Percentiles rank a stretch among this genome's conserved stretches.
These are phyloP conservation scores for Xylaria flabelliformis DNA, from an alignment of 495 filamentous ascomycete genomes.

Conservation along the genomic window DNA sequence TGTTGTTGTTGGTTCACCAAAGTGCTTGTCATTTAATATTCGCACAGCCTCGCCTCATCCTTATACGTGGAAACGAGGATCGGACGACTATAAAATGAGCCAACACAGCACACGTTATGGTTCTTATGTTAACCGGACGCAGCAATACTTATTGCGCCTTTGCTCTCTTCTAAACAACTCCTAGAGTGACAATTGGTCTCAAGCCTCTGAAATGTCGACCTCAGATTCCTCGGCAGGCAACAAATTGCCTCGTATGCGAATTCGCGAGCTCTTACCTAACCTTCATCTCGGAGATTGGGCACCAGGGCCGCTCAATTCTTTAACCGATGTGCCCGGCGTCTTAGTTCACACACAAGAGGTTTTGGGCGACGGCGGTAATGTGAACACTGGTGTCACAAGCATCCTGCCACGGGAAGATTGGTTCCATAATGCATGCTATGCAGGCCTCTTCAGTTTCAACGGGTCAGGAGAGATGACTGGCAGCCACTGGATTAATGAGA, in stretches of 20 bases:
- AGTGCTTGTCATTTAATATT: too few species aligned
- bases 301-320: slow-evolving; percentile 54
- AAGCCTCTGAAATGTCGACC: slow-evolving; percentile 28
- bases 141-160: background rate
- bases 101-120: background rate
- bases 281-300: slow-evolving; percentile 46
- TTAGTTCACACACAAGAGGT: slow-evolving; percentile 55
- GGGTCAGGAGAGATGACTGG: slow-evolving; percentile 62
- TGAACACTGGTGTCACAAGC: slow-evolving; percentile 59
- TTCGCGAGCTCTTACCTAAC: slow-evolving; percentile 52
- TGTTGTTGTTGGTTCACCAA: too few species aligned
- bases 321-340: slow-evolving; percentile 59
- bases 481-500: slow-evolving; percentile 59
- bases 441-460: slow-evolving; percentile 61
- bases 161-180: background rate
- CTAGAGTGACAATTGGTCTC: background rate
- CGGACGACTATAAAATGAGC: slow-evolving; percentile 7
- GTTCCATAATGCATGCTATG: slow-evolving; percentile 55
- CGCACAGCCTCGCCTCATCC: too few species aligned
- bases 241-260: slow-evolving; percentile 36
- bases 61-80: background rate
- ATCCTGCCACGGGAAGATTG: slow-evolving; percentile 57
- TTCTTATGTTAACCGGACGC: background rate
- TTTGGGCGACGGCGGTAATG: slow-evolving; percentile 40
- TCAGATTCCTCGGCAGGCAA: slow-evolving; percentile 15